Evolutionary conservation across 2,329 filamentous ascomycete genomes (phyloP), one percentile per base, ranked within the genome.

Genomic region (Phialemoniopsis sp.): DNA sequence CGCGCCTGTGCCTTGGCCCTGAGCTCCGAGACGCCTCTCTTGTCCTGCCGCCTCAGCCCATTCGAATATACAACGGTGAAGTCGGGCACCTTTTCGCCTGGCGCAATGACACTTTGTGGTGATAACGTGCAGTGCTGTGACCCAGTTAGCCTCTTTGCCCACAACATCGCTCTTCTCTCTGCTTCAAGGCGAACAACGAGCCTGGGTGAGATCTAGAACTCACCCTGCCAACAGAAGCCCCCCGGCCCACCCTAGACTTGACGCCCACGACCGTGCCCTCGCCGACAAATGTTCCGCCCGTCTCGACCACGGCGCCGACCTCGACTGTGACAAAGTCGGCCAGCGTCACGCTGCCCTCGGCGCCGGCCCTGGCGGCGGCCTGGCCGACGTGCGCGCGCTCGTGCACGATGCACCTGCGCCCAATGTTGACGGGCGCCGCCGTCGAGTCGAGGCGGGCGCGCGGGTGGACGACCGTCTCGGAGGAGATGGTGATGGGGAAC

Each of bases 401-500:
- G 50, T 85, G 80, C 32, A 97, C 73, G 34, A 95, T 85, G 52
- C 87, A 93, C 38, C 85, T 81, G 42, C 87, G 81, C 18, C 90
- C 89, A 43, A 95, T 78, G 19, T 82, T 81, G 49, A 97, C 81
- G 32, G 89, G 83, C 5, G 89, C 89, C 37, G 84, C 73, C 41
- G 81, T 80, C 8, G 91, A 85, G 53, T 89, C 86, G 41, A 96
- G 76, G 45, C 83, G 81, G 13, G 83, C 79, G 36, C 90, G 87
- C 2, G 93, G 90, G 54, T 97, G 91, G n/a, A 98, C 66, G 7
- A 96, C 78, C 4, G 80, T 83, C 54, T 89, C 82, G 17, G 86
- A 74, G 41, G 83, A 83, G 46, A 97, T 80, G 33, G 80, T 83
- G 46, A 98, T 87, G 2, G 80, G 82, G 57, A 94, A 77, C 3